Conservation (phyloP, 352 stramenopile genomes). For the Globisporangium paddicum region DNA sequence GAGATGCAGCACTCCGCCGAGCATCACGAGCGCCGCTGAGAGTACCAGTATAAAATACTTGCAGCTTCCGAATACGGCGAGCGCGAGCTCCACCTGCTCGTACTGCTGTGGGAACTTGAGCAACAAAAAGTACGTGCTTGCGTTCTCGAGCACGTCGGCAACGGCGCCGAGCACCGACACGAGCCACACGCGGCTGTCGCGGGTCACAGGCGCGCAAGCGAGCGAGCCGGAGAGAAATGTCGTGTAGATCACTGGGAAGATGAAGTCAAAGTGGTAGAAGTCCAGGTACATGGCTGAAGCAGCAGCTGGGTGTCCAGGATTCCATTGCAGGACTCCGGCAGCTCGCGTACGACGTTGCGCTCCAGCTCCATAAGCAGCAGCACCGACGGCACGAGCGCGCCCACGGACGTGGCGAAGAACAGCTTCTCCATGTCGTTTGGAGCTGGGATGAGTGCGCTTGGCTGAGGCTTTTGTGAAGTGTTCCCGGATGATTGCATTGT, state of each 20-base stretch:
- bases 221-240: conserved; percentile 24
- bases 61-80: conserved; percentile 25
- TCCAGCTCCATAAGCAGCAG: conserved; percentile 29
- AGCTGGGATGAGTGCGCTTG: too few species aligned
- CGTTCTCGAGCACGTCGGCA: conserved; percentile 43
- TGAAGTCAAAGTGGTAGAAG: conserved; percentile 43
- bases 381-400: conserved; percentile 31
- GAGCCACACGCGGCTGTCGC: conserved; percentile 7
- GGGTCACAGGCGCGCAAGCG: conserved; percentile 25
- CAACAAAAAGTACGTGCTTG: conserved; percentile 35
- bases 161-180: conserved; percentile 26
- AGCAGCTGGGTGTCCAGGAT: conserved; percentile 33
- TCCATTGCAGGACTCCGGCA: conserved; percentile 30
- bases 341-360: conserved; percentile 22
- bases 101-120: conserved; percentile 25
- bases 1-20: conserved; percentile 9
- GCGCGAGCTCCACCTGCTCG: conserved; percentile 19
- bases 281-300: conserved; percentile 32
- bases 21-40: conserved; percentile 16
- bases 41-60: conserved; percentile 33
- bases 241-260: conserved; percentile 47
- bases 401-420: conserved; percentile 22
- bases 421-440: conserved; percentile 6
- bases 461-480: too few species aligned
- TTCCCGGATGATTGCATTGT: too few species aligned